Conservation (phyloP, 148 eudicot species). For the Cornus controversa region DNA sequence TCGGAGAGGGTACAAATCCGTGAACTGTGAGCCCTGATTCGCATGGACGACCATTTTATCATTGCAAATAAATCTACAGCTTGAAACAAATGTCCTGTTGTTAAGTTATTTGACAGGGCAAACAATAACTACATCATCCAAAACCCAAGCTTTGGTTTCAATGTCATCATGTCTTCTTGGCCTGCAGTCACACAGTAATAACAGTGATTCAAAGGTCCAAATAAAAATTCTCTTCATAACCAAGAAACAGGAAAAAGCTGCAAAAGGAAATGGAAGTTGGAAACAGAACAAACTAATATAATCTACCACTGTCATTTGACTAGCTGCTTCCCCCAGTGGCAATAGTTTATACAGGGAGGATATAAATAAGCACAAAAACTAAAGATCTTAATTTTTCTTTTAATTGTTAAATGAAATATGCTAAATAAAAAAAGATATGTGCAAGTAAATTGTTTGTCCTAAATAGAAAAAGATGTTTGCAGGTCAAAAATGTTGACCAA, state of each 20-base stretch:
- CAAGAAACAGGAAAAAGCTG: neutral
- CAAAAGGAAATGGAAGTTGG: neutral
- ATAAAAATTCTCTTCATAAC: neutral
- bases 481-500: no score
- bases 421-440: neutral
- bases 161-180: conserved; percentile 17
- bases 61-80: neutral
- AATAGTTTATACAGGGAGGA: neutral
- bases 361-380: neutral
- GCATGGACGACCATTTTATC: neutral
- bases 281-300: neutral
- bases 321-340: neutral
- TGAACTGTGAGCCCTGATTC: neutral
- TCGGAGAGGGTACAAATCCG: neutral
- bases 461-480: no score
- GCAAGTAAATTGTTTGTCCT: no score
- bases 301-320: neutral
- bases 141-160: neutral
- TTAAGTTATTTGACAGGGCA: conserved; percentile 8
- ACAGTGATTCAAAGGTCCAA: neutral
- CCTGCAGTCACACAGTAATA: conserved; percentile 5
- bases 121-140: neutral
- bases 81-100: neutral
- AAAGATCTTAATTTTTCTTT: neutral
- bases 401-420: neutral